Evolutionary conservation across 805 yeast genomes (phyloP).

Genomic region (Tanozyma kutaoensis): DNA sequence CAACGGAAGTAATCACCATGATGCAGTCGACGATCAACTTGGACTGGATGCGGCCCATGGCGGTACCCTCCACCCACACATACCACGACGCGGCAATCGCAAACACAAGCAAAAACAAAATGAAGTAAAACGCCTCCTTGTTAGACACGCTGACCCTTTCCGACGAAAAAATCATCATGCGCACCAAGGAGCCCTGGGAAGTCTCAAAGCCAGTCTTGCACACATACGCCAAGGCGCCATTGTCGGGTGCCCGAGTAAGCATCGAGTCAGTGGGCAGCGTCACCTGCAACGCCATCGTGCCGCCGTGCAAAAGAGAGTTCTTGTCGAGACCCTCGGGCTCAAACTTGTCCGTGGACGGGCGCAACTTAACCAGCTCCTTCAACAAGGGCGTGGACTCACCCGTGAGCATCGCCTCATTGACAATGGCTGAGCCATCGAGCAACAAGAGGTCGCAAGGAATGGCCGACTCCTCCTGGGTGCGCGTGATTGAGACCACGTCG

Average conservation of each 20-base stretch:
- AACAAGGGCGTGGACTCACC: constrained; percentile 97
- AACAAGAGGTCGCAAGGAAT: constrained; percentile 87
- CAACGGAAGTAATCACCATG: constrained; percentile 91
- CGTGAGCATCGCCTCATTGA: constrained; percentile 96
- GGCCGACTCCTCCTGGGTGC: constrained; percentile 86
- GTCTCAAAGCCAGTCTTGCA: constrained; percentile 97
- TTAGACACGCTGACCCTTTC: constrained; percentile 95
- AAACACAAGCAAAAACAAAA: constrained; percentile 75
- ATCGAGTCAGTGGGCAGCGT: constrained; percentile 44
- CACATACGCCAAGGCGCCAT: constrained; percentile 85
- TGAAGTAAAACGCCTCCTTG: constrained; percentile 86
- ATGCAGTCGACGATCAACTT: constrained; percentile 92
- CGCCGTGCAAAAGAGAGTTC: constrained; percentile 84
- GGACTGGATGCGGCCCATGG: constrained; percentile 89
- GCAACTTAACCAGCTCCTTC: constrained; percentile 78
- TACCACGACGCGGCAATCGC: constrained; percentile 96
- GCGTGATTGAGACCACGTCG: constrained; percentile 74
- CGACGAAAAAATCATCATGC: constrained; percentile 94
- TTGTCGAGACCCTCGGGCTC: constrained; percentile 79
- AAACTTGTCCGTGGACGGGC: constrained; percentile 58
- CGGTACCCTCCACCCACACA: constrained; percentile 96
- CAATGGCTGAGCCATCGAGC: constrained; percentile 84
- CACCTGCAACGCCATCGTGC: constrained; percentile 91
- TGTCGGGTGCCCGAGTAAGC: constrained; percentile 55
- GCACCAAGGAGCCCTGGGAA: constrained; percentile 91